These are phyloP conservation scores for Serendipita indica DNA, from an alignment of 768 basidiomycete genomes.

Conservation along the genomic window DNA sequence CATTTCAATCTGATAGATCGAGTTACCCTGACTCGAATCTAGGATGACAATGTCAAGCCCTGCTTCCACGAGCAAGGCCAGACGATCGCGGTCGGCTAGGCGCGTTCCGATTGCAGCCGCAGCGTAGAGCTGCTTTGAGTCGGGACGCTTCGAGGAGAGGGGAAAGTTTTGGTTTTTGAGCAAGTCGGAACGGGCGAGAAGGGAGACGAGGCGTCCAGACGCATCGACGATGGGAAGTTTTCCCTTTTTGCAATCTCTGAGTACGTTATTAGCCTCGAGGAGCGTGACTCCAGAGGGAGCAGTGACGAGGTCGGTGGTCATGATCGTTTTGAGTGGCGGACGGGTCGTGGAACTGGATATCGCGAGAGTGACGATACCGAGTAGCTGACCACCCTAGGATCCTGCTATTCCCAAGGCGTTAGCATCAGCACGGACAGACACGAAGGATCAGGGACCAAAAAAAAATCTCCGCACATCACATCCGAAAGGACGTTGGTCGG, in stretches of 20 bases:
- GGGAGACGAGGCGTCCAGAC: conserved; percentile 52
- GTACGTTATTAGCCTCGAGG: conserved; percentile 79
- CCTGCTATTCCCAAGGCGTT: conserved; percentile 59
- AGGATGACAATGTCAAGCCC: conserved; percentile 90
- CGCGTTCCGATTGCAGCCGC: conserved; percentile 94
- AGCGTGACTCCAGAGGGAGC: conserved; percentile 83
- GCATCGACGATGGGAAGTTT: conserved; percentile 78
- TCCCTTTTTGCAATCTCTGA: conserved; percentile 93
- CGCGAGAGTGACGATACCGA: conserved; percentile 94
- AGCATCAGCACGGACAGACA: too few relatives aligned
- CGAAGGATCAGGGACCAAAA: conserved; percentile 24
- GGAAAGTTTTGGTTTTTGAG: conserved; percentile 97
- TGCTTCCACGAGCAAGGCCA: conserved; percentile 75
- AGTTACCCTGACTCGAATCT: conserved; percentile 96
- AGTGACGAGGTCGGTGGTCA: conserved; percentile 81
- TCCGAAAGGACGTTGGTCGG: conserved; percentile 49
- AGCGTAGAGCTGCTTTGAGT: conserved; percentile 89
- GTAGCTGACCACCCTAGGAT: conserved; percentile 71
- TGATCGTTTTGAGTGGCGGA: conserved; percentile 59
- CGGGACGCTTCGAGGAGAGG: conserved; percentile 78
- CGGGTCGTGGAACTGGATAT: conserved; percentile 72
- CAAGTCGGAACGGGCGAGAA: conserved; percentile 91
- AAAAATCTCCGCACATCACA: conserved; percentile 61
- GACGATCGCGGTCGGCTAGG: conserved; percentile 70
- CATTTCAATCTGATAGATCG: conserved; percentile 87